Evolutionary conservation across 2,329 filamentous ascomycete species (phyloP).

Genomic region (Trichoderma sp.): DNA sequence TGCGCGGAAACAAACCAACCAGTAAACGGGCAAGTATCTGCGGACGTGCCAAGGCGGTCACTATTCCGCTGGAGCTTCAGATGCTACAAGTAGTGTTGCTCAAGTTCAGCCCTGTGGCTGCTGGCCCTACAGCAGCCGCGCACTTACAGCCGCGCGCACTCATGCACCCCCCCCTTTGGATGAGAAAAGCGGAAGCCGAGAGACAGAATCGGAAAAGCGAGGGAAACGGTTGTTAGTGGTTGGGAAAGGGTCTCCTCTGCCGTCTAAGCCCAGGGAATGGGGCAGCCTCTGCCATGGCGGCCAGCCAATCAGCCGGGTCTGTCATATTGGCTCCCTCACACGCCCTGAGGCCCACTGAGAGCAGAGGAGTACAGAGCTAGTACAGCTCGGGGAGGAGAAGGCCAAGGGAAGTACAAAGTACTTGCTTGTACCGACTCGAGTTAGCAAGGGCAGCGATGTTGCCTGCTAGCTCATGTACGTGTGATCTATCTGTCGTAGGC

Average conservation of each 20-base stretch:
- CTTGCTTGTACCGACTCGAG: not conserved
- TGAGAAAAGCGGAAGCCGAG: not conserved
- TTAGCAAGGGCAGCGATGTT: not conserved
- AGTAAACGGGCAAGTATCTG: not conserved
- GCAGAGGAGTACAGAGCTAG: not conserved
- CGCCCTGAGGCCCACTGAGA: constrained; percentile 7
- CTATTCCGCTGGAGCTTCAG: not conserved
- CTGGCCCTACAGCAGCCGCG: constrained; percentile 6
- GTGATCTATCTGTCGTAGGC: not conserved
- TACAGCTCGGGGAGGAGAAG: not conserved
- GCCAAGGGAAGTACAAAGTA: not conserved
- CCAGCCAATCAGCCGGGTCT: not conserved
- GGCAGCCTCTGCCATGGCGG: not conserved
- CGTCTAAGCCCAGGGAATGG: not conserved
- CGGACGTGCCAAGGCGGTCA: not conserved
- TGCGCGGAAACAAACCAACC: not conserved
- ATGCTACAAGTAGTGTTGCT: not conserved
- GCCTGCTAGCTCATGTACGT: constrained; percentile 4
- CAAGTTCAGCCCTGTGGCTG: constrained; percentile 10
- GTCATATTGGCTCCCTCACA: constrained; percentile 9
- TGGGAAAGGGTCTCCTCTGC: not conserved
- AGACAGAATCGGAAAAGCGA: not conserved
- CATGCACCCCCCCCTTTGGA: not conserved
- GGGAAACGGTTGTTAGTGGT: not conserved
- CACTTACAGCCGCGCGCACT: not conserved